Evolutionary conservation across 2,329 filamentous ascomycete genomes (phyloP), one percentile per base, ranked within the genome.

Genomic region (Penicillium sp.): DNA sequence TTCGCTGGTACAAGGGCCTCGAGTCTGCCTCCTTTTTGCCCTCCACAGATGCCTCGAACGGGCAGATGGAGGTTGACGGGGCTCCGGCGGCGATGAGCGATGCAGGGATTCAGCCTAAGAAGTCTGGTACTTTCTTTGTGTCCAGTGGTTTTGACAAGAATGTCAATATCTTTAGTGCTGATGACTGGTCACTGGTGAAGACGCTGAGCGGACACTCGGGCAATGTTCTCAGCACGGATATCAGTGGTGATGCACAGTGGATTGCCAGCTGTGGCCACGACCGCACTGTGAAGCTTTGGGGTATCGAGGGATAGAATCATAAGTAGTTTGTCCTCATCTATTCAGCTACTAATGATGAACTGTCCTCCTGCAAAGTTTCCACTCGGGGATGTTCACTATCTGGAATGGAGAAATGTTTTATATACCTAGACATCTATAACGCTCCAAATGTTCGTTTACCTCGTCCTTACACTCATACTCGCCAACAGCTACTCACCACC

Each of bases 211-310:
- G 93, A 0, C 95, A 99, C 76, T 92, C 92, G 1, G 93, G 92
- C 2, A 95, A 96, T 41, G 93, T 99, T 11, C 86, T 96, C 54
- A 96, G 92, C 66, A 89, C 92, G 13, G 95, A 99, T 78, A 87
- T 96, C 54, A 96, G 90, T 70, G 83, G 83, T 63, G 91, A 98
- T 75, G 90, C 88, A 9, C 89, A 83, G 71, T 99, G 92, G 91
- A 96, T 99, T 75, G 90, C 94, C 24, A 97, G 92, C 73, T 92
- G 92, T 66, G 93, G 95, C 3, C 91, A 96, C 72, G 95, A 99
- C 76, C 85, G 93, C 55, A 98, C 94, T 2, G 91, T 98, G 52
- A 99, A 99, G 81, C 81, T 99, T 2, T 99, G 95, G 95, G 91
- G 91, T 4, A 86, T 92, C 64, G 94, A 96, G 65, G 90, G 92